Evolutionary conservation across 805 yeast genomes (phyloP).

Genomic region (Metschnikowia similis): DNA sequence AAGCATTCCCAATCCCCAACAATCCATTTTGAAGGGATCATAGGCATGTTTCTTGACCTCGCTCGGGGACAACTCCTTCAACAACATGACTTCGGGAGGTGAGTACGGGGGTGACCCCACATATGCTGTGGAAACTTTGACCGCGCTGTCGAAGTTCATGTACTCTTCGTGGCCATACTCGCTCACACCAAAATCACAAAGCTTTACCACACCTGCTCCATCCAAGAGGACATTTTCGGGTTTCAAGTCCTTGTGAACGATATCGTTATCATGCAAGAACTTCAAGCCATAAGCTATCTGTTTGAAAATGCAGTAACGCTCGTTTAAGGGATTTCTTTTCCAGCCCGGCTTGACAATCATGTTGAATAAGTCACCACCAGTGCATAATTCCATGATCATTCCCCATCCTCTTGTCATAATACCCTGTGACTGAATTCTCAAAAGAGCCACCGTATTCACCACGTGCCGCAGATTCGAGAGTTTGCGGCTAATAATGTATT

Average conservation of each 20-base stretch:
- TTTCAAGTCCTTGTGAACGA: constrained; percentile 70
- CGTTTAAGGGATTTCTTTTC: constrained; percentile 47
- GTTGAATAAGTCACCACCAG: constrained; percentile 58
- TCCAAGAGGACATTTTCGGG: constrained; percentile 70
- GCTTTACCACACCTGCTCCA: constrained; percentile 55
- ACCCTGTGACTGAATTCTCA: constrained; percentile 54
- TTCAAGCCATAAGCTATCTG: constrained; percentile 61
- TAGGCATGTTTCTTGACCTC: constrained; percentile 42
- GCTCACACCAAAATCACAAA: constrained; percentile 77
- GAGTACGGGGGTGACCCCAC: constrained; percentile 82
- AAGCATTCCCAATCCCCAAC: constrained; percentile 70
- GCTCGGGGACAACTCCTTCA: constrained; percentile 32
- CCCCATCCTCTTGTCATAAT: constrained; percentile 71
- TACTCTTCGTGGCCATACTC: constrained; percentile 56
- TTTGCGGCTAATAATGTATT: constrained; percentile 56
- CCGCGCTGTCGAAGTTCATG: constrained; percentile 43
- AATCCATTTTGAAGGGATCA: constrained; percentile 66
- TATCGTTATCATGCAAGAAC: constrained; percentile 59
- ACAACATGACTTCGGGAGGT: constrained; percentile 68
- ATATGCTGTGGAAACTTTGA: constrained; percentile 41
- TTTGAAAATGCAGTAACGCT: constrained; percentile 64
- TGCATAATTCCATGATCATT: constrained; percentile 59
- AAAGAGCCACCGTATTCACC: constrained; percentile 49
- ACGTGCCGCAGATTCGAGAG: constrained; percentile 57
- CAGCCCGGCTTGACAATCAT: constrained; percentile 55